These are phyloP conservation scores for Collariella sp. DNA, from an alignment of 495 filamentous ascomycete genomes.

Conservation along the genomic window DNA sequence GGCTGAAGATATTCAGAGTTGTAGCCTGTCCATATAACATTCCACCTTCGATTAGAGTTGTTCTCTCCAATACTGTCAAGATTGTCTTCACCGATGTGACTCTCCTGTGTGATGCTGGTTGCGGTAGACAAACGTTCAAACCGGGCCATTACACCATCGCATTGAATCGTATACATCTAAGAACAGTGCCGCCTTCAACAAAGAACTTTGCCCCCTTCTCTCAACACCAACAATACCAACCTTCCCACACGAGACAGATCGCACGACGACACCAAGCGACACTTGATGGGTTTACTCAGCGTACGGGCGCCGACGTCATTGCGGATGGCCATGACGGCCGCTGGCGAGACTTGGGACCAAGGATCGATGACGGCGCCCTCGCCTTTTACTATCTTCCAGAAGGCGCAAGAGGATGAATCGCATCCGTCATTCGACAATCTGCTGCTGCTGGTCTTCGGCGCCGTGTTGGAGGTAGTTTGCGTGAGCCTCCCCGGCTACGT, in stretches of 20 bases:
- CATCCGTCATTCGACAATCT: constrained; percentile 64
- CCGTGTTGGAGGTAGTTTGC: constrained; percentile 91
- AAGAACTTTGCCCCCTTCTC: neutral
- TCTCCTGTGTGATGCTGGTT: too few species aligned
- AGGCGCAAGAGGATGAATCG: constrained; percentile 33
- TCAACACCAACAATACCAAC: neutral
- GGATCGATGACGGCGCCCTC: constrained; percentile 13
- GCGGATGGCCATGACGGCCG: constrained; percentile 39
- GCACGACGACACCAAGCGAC: neutral
- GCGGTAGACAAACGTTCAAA: too few species aligned
- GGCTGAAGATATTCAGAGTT: too few species aligned
- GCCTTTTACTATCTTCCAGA: constrained; percentile 24
- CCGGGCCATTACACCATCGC: neutral
- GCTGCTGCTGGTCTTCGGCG: constrained; percentile 84
- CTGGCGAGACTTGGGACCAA: constrained; percentile 18
- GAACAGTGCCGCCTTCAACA: neutral
- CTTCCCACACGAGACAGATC: neutral
- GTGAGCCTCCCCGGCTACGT: constrained; percentile 95
- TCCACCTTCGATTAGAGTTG: too few species aligned
- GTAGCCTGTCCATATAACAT: too few species aligned
- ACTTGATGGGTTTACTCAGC: constrained; percentile 31
- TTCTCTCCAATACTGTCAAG: too few species aligned
- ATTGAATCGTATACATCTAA: neutral
- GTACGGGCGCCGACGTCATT: constrained; percentile 58
- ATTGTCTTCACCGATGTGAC: too few species aligned